Evolutionary conservation across 2,329 filamentous ascomycete species (phyloP).

Genomic region (Cordyceps militaris): DNA sequence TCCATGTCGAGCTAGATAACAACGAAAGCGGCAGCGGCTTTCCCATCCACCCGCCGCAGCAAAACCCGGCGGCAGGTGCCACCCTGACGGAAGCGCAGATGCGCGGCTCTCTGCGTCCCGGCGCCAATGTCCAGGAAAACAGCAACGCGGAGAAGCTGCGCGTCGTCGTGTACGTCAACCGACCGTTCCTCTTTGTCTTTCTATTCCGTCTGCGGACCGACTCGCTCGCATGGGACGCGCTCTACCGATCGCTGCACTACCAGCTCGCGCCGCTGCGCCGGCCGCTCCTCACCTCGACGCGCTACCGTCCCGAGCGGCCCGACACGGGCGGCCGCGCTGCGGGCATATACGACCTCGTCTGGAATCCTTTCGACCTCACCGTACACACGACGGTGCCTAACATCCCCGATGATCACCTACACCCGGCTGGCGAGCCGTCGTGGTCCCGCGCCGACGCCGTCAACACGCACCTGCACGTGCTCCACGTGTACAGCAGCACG

Average conservation of each 20-base stretch:
- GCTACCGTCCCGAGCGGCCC: conserved; percentile 48
- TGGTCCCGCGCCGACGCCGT: conserved; percentile 59
- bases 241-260: conserved; percentile 54
- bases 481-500: conserved; percentile 47
- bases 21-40: neutral
- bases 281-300: conserved; percentile 48
- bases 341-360: conserved; percentile 55
- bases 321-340: conserved; percentile 28
- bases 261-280: conserved; percentile 54
- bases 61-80: conserved; percentile 20
- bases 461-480: conserved; percentile 57
- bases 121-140: conserved; percentile 37
- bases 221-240: conserved; percentile 45
- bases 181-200: conserved; percentile 72
- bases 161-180: conserved; percentile 65
- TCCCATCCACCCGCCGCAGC: neutral
- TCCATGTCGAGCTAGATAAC: conserved; percentile 57
- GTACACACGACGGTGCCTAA: conserved; percentile 60
- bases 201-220: conserved; percentile 56
- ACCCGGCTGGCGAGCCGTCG: conserved; percentile 17
- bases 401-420: conserved; percentile 47
- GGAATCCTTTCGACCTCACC: conserved; percentile 49
- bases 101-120: conserved; percentile 26
- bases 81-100: conserved; percentile 27
- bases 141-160: conserved; percentile 53